Conservation (phyloP, 2,329 filamentous ascomycete species). For the Microsporum audouinii region DNA sequence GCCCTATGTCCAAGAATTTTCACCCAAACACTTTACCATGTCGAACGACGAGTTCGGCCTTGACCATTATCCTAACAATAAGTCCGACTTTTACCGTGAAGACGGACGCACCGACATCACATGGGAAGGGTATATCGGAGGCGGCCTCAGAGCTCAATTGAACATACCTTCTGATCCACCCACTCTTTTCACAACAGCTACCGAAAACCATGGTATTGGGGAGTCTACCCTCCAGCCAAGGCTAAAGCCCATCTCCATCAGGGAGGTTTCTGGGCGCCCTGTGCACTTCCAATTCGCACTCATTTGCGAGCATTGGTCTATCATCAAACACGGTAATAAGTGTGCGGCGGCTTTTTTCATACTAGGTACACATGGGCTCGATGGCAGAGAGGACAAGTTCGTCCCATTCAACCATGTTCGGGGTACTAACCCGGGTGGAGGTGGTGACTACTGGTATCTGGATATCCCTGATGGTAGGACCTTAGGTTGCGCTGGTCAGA, state of each 20-base stretch:
- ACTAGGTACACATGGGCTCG: slow-evolving; percentile 52
- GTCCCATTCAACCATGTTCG: slow-evolving; percentile 51
- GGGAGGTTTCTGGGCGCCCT: slow-evolving; percentile 38
- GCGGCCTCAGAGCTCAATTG: slow-evolving; percentile 40
- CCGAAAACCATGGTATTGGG: slow-evolving; percentile 42
- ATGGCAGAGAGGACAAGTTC: slow-evolving; percentile 56
- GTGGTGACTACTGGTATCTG: slow-evolving; percentile 69
- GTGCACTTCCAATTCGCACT: slow-evolving; percentile 73
- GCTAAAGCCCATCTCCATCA: slow-evolving; percentile 48
- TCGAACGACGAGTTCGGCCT: slow-evolving; percentile 70
- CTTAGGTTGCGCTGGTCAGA: slow-evolving; percentile 59
- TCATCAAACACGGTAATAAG: slow-evolving; percentile 50
- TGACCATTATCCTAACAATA: slow-evolving; percentile 64
- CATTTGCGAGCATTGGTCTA: slow-evolving; percentile 70
- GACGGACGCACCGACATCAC: slow-evolving; percentile 52
- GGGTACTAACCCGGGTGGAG: slow-evolving; percentile 39
- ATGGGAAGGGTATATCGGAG: slow-evolving; percentile 75
- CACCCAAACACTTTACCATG: slow-evolving; percentile 48
- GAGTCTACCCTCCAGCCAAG: slow-evolving; percentile 51
- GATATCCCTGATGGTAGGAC: slow-evolving; percentile 55
- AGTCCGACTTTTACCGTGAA: slow-evolving; percentile 54
- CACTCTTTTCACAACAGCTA: slow-evolving; percentile 37
- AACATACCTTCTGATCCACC: slow-evolving; percentile 31
- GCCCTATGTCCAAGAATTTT: slow-evolving; percentile 58
- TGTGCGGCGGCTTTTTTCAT: slow-evolving; percentile 59